Evolutionary conservation across 441 rosid species (phyloP), one percentile per base, ranked within the genome.

Genomic region (Adansonia rubrostipa): DNA sequence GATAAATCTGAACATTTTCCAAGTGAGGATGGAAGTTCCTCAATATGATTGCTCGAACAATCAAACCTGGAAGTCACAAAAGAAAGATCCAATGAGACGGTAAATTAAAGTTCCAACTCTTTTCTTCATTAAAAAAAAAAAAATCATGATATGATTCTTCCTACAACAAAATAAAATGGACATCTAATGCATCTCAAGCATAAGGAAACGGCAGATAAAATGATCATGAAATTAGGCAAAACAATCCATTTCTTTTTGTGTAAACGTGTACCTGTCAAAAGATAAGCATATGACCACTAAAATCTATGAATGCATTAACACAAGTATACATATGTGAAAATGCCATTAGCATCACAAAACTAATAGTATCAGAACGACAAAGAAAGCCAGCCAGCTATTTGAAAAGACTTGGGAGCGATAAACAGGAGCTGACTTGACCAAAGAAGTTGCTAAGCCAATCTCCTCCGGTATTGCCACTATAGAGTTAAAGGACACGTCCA

Each of bases 21-120:
- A 74, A 95, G 90, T 74, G 94, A 88, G 80, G 85, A 80, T 64
- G 99, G 98, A 47, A 95, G 88, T 78, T 90, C 94, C 85, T 83
- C 86, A 22, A 95, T 90, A 77, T 81, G 90, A 88, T 96, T 96
- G 79, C 83, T 85, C 36, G 97, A 96, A 87, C 97, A 93, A 86
- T 93, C 97, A 74, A 96, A 78, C 90, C 99, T 96, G 80, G 75
- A 87, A 83, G 77, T 74, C 57, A 81, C 77, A 86, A 44, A 61
- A 67, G 79, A 50, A 69, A 33, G 24, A 53, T 65, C 47, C 57
- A 82, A 80, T 6, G 33, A 84, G 24, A 71, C n/a, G 24, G 56
- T 33, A 47, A 67, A 50, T 9, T 24, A 65, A 57, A 36, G 58
- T 56, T 19, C 61, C 42, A 69, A 67, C 9, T 62, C 33, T 50